Evolutionary conservation across 1,139 yeast species (phyloP).

Genomic region (Nakaseomyces sp.): DNA sequence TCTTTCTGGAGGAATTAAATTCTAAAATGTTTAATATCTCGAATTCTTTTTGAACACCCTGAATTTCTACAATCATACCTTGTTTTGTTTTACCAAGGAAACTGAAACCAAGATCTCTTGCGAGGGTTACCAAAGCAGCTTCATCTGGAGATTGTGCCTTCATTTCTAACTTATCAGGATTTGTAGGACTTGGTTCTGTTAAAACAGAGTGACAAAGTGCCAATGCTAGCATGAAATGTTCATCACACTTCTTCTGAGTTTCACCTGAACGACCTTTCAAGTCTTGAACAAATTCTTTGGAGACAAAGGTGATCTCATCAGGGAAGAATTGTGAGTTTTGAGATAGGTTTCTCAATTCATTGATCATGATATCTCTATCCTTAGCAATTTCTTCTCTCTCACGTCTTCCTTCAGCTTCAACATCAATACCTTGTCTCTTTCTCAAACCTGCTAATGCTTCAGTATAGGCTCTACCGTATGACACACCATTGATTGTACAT

Average conservation of each 20-base stretch:
- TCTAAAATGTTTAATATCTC: constrained; percentile 71
- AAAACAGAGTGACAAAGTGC: constrained; percentile 91
- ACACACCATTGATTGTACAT: constrained; percentile 77
- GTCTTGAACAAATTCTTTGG: constrained; percentile 55
- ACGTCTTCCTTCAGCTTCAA: constrained; percentile 53
- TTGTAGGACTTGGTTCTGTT: constrained; percentile 54
- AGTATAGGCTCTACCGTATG: constrained; percentile 88
- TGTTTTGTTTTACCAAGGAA: constrained; percentile 68
- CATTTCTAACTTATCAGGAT: constrained; percentile 51
- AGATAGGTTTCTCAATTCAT: constrained; percentile 37
- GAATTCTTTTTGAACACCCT: constrained; percentile 64
- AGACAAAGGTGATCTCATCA: constrained; percentile 69
- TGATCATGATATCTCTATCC: constrained; percentile 62
- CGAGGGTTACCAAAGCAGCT: constrained; percentile 89
- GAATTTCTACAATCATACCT: constrained; percentile 60
- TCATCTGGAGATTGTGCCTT: constrained; percentile 99
- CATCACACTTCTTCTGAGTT: constrained; percentile 55
- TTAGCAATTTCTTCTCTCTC: constrained; percentile 54
- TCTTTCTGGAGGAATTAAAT: constrained; percentile 85
- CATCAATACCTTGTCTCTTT: constrained; percentile 78
- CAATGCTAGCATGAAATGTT: constrained; percentile 75
- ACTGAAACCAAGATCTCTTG: constrained; percentile 84
- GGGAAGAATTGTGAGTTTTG: constrained; percentile 51
- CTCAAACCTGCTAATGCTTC: constrained; percentile 92
- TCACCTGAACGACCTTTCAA: constrained; percentile 42